Conservation (phyloP, 1,284 basidiomycete genomes). For the Ceratobasidium sp. region DNA sequence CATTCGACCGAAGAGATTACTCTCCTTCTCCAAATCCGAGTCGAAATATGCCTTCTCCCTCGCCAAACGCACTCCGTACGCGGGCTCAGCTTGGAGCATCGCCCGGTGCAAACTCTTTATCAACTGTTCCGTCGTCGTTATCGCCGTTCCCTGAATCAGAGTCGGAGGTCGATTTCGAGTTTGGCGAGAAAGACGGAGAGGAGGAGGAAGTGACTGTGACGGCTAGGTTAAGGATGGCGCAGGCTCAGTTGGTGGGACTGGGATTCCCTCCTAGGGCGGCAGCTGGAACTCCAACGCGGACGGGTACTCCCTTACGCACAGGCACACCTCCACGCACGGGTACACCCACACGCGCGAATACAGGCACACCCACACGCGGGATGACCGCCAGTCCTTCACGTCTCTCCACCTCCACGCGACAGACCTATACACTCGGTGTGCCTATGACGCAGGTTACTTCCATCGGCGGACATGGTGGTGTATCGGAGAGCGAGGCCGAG, state of each 20-base stretch:
- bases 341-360: slow-evolving; percentile 1
- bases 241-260: slow-evolving; percentile 2
- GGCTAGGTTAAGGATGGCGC: neutral
- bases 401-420: slow-evolving; percentile 7
- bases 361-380: slow-evolving; percentile 10
- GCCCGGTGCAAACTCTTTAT: slow-evolving; percentile 23
- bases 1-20: neutral
- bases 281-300: slow-evolving; percentile 11
- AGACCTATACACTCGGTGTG: slow-evolving; percentile 19
- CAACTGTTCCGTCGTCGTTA: slow-evolving; percentile 32
- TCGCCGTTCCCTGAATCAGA: slow-evolving; percentile 44
- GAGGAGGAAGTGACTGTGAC: slow-evolving; percentile 36
- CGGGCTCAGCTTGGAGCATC: slow-evolving; percentile 14
- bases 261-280: neutral
- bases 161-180: slow-evolving; percentile 19
- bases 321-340: neutral
- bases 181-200: slow-evolving; percentile 10
- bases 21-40: slow-evolving; percentile 4
- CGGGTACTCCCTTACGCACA: too few relatives aligned
- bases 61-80: slow-evolving; percentile 25
- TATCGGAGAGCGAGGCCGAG: slow-evolving; percentile 37
- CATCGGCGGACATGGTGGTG: neutral
- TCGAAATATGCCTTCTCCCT: slow-evolving; percentile 1
- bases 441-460: slow-evolving; percentile 41
- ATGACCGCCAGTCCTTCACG: slow-evolving; percentile 27